phyloP scores from a whole-genome alignment of 805 yeast genomes.

The Candida loeiensis region DNA sequence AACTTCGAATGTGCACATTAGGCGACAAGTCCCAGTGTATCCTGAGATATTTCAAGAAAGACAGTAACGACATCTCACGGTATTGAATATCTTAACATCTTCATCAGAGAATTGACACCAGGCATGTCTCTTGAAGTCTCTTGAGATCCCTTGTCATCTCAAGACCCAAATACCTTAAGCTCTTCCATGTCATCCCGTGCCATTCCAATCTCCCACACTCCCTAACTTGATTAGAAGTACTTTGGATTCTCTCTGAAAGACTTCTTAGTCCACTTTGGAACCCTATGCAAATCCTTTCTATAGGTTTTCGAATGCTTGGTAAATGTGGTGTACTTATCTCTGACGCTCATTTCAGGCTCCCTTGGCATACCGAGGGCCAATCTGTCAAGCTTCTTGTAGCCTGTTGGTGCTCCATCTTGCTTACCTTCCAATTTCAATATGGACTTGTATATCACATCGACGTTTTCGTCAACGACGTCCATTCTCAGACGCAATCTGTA shows the following conservation, averaged over 20 bases:
- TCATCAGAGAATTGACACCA: too few relatives aligned
- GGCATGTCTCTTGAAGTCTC: too few relatives aligned
- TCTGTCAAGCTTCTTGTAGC: conserved; percentile 35
- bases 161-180: too few relatives aligned
- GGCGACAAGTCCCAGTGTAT: too few relatives aligned
- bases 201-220: too few relatives aligned
- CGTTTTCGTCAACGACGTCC: conserved; percentile 74
- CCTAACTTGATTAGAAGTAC: conserved; percentile 44
- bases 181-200: too few relatives aligned
- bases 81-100: too few relatives aligned
- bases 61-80: too few relatives aligned
- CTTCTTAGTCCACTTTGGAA: conserved; percentile 88
- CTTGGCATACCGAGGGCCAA: conserved; percentile 55
- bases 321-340: conserved; percentile 85
- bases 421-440: conserved; percentile 18
- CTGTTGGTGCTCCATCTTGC: conserved; percentile 31
- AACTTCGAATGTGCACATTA: too few relatives aligned
- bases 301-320: conserved; percentile 70
- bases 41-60: too few relatives aligned
- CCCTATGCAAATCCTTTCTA: conserved; percentile 83
- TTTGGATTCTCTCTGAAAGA: conserved; percentile 78
- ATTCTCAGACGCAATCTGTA: conserved; percentile 80
- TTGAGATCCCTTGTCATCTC: too few relatives aligned
- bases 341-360: conserved; percentile 74
- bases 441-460: conserved; percentile 54